Evolutionary conservation across 2,329 filamentous ascomycete species (phyloP), one percentile per base, ranked within the genome.

Genomic region (Hypoxylon sp.): DNA sequence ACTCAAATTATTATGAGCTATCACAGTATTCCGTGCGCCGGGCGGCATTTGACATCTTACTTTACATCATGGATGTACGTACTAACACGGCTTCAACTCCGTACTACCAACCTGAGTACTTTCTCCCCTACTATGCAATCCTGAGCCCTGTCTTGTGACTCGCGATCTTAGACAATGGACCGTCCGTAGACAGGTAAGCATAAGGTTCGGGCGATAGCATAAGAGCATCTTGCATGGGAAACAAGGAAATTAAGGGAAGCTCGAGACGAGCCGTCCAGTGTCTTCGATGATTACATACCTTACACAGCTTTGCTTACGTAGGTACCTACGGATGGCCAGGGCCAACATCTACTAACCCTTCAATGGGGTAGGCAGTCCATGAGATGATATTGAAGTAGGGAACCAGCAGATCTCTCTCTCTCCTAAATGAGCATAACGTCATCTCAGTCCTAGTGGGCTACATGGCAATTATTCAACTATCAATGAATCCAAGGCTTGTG

Each of bases 151-250:
- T 56, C 32, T 53, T 63, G 67, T 69, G 61, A 59, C 57, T 65
- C 62, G 61, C 53, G 57, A 65, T 69, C 68, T 68, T 39, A 70
- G 68, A 71, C 61, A 70, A 32, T 29, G 37, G 25, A 29, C 30
- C n/a, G n/a, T 60, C 53, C 32, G 37, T 45, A 21, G 37, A 46
- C 27, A 27, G 46, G 41, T 51, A 48, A 61, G 48, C 55, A 54
- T 55, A 53, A 61, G 48, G 14, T 59, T 63, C 67, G 73, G 73
- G 70, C 70, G 71, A 74, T 75, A 68, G 73, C 73, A 74, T 74
- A 70, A 68, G 68, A 69, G 68, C 29, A 63, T 67, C 48, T 67
- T 57, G 60, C 60, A 59, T 68, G 30, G 34, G 45, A 12, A 34
- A 12, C 30, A 34, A 12, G 41, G 16, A 47, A 56, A 54, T 16